phyloP scores from a whole-genome alignment of 2,329 filamentous ascomycete genomes.

The Ophiostoma angusticollis region DNA sequence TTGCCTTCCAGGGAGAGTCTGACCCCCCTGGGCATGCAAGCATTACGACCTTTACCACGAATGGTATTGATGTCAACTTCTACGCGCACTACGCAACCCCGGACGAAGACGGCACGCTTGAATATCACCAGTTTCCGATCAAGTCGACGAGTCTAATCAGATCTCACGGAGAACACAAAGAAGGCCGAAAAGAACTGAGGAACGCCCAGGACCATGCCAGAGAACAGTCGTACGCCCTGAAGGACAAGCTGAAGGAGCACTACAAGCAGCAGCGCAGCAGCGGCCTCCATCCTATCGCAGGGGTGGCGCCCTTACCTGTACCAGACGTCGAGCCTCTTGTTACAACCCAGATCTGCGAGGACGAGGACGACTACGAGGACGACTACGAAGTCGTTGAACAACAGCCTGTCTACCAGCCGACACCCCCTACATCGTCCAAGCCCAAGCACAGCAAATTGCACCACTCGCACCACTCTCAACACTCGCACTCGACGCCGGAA shows the following conservation, averaged over 20 bases:
- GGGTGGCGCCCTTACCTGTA: background rate
- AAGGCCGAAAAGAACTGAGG: constrained; percentile 13
- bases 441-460: too few species aligned
- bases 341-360: too few species aligned
- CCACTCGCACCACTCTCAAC: too few species aligned
- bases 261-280: constrained; percentile 14
- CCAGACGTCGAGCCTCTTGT: too few species aligned
- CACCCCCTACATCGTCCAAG: too few species aligned
- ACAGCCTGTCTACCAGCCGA: too few species aligned
- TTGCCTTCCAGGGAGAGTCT: constrained; percentile 11
- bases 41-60: constrained; percentile 18
- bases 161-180: too few species aligned
- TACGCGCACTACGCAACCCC: constrained; percentile 21
- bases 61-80: constrained; percentile 17
- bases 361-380: background rate
- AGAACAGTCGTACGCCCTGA: constrained; percentile 11
- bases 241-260: constrained; percentile 13
- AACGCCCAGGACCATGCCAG: constrained; percentile 17
- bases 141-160: too few species aligned
- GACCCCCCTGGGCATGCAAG: constrained; percentile 14
- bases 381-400: background rate
- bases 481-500: too few species aligned
- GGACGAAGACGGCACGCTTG: too few species aligned
- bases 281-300: constrained; percentile 3
- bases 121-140: too few species aligned